Percentiles rank a stretch among this genome's conserved stretches.
Evolutionary conservation across 495 filamentous ascomycete species (phyloP).

Genomic region (Aspergillus egyptiacus): DNA sequence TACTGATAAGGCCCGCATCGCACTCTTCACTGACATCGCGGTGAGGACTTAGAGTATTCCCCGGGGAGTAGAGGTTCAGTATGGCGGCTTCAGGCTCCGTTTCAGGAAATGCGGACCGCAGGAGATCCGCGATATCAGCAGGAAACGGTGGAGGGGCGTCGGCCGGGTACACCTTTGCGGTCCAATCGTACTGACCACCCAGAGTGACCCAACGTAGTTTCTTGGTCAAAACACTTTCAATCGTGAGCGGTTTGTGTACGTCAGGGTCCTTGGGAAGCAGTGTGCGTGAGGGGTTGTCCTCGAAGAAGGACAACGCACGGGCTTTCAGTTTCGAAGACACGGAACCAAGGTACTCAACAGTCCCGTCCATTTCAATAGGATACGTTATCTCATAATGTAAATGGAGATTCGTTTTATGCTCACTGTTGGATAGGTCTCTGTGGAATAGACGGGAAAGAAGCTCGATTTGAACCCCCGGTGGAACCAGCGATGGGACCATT

Average conservation of each 20-base stretch:
- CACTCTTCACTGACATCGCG: conserved; percentile 83
- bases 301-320: conserved; percentile 45
- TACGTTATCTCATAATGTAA: conserved; percentile 75
- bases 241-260: conserved; percentile 62
- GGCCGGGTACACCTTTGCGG: conserved; percentile 67
- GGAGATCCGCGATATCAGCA: conserved; percentile 56
- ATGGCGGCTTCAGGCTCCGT: conserved; percentile 81
- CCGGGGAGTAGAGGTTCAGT: conserved; percentile 81
- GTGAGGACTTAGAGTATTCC: conserved; percentile 82
- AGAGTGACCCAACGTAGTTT: conserved; percentile 90
- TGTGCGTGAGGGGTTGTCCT: conserved; percentile 28
- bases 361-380: conserved; percentile 27
- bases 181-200: conserved; percentile 95
- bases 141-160: conserved; percentile 68
- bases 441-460: conserved; percentile 69
- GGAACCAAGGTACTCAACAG: not conserved
- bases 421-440: conserved; percentile 66
- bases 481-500: conserved; percentile 67
- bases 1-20: conserved; percentile 66
- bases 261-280: conserved; percentile 58
- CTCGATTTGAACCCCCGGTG: conserved; percentile 56
- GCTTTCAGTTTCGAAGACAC: not conserved
- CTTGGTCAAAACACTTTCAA: conserved; percentile 60
- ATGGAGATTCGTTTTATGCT: conserved; percentile 81
- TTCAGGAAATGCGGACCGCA: conserved; percentile 61